These are phyloP conservation scores for Crepidotus sp. DNA, from an alignment of 1,284 basidiomycete genomes.

Conservation along the genomic window DNA sequence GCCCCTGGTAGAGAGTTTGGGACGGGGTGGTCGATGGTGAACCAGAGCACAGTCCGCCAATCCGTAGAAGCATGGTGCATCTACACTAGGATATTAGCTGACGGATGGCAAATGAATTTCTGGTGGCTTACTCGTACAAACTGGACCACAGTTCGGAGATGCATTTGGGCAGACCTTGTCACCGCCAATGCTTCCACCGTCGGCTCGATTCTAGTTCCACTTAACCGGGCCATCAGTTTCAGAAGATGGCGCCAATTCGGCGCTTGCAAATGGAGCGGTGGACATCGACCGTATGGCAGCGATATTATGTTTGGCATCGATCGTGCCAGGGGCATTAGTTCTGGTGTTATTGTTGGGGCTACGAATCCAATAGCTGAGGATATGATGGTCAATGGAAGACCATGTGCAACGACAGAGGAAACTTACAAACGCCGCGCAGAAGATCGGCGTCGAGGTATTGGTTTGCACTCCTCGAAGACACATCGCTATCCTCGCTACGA, in stretches of 20 bases:
- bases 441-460: slow-evolving; percentile 56
- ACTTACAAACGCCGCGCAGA: slow-evolving; percentile 58
- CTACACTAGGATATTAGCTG: slow-evolving; percentile 27
- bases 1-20: slow-evolving; percentile 37
- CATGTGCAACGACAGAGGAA: slow-evolving; percentile 3
- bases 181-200: slow-evolving; percentile 56
- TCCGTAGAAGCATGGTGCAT: slow-evolving; percentile 46
- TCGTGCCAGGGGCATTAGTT: slow-evolving; percentile 37
- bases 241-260: slow-evolving; percentile 64
- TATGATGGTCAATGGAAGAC: slow-evolving; percentile 2
- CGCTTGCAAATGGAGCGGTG: slow-evolving; percentile 62
- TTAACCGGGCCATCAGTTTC: slow-evolving; percentile 62
- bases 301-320: slow-evolving; percentile 62
- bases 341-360: slow-evolving; percentile 45
- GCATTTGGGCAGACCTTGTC: slow-evolving; percentile 42
- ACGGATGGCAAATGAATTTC: slow-evolving; percentile 10
- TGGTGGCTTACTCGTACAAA: slow-evolving; percentile 54
- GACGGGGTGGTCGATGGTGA: slow-evolving; percentile 60
- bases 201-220: slow-evolving; percentile 59
- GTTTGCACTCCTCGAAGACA: slow-evolving; percentile 32
- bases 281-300: slow-evolving; percentile 57
- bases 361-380: slow-evolving; percentile 52
- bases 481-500: slow-evolving; percentile 13
- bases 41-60: slow-evolving; percentile 68
- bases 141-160: slow-evolving; percentile 63